These are phyloP conservation scores for Sutorius eximius DNA, from an alignment of 1,284 basidiomycete genomes.

Conservation along the genomic window DNA sequence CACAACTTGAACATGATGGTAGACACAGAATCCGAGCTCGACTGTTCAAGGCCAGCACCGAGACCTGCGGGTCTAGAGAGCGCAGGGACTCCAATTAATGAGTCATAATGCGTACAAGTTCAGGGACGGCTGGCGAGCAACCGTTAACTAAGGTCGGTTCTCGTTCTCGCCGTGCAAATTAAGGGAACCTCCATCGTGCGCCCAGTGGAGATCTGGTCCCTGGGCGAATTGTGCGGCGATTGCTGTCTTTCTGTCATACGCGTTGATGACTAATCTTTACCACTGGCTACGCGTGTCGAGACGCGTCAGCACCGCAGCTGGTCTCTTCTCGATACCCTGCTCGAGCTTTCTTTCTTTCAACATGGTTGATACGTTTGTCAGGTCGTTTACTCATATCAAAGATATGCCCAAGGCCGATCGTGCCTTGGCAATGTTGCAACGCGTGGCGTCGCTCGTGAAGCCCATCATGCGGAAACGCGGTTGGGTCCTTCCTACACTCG, in stretches of 20 bases:
- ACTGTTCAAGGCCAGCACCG: not conserved
- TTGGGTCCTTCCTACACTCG: constrained; percentile 79
- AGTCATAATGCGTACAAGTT: not conserved
- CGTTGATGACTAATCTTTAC: constrained; percentile 7
- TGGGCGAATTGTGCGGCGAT: constrained; percentile 6
- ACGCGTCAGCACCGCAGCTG: constrained; percentile 11
- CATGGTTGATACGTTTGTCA: constrained; percentile 54
- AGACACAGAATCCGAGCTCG: not conserved
- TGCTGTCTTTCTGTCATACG: not conserved
- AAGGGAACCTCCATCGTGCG: not conserved
- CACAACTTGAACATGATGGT: not conserved
- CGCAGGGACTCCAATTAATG: not conserved
- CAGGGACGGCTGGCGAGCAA: not conserved
- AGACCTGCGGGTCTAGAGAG: not conserved
- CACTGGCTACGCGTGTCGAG: constrained; percentile 1
- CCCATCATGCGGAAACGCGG: constrained; percentile 84
- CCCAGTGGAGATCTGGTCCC: not conserved
- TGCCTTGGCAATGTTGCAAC: constrained; percentile 66
- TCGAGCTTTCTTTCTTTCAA: not conserved
- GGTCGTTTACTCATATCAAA: constrained; percentile 67
- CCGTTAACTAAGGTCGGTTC: not conserved
- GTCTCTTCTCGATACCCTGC: not conserved
- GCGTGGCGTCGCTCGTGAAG: constrained; percentile 79
- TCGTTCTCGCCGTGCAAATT: not conserved
- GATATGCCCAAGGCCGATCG: constrained; percentile 58